A percentile compares a stretch with the other conserved stretches of the same genome.
Evolutionary conservation across 441 rosid genomes (phyloP).

Genomic region (Syzygium syzygioides): DNA sequence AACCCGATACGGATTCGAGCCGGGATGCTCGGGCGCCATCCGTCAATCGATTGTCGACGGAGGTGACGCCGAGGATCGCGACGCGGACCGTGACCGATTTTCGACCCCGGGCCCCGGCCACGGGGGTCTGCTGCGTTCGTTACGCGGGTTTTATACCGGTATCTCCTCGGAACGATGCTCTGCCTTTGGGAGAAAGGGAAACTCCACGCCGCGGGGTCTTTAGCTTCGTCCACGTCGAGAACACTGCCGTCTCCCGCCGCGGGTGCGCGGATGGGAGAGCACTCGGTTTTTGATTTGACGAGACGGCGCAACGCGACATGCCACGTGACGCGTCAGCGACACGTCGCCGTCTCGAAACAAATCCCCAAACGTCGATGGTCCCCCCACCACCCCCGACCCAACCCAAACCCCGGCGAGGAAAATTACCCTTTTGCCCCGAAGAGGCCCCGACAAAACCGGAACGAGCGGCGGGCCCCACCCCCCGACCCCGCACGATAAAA

Average conservation of each 20-base stretch:
- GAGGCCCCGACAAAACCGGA: background rate
- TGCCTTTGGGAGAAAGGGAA: background rate
- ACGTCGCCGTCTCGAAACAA: background rate
- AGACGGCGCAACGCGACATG: background rate
- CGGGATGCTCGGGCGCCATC: background rate
- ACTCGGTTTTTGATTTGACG: background rate
- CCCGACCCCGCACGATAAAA: background rate
- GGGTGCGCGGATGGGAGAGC: background rate
- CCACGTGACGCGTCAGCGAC: constrained; percentile 11
- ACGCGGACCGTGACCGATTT: too few relatives aligned
- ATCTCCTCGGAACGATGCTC: background rate
- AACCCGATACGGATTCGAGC: background rate
- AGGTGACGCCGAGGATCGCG: too few relatives aligned
- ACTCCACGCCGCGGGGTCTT: background rate
- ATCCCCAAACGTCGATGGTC: background rate
- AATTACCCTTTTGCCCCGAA: background rate
- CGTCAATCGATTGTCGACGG: fast-evolving
- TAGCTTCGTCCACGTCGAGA: background rate
- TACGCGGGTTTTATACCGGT: background rate
- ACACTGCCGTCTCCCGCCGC: background rate
- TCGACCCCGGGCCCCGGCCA: too few relatives aligned
- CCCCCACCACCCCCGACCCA: fast-evolving
- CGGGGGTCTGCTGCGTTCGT: background rate
- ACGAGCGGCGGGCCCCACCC: background rate
- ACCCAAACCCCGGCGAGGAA: too few relatives aligned